Percentiles rank a stretch among this genome's conserved stretches.
phyloP scores from a whole-genome alignment of 2,329 filamentous ascomycete genomes.

The Periconia macrospinosa region DNA sequence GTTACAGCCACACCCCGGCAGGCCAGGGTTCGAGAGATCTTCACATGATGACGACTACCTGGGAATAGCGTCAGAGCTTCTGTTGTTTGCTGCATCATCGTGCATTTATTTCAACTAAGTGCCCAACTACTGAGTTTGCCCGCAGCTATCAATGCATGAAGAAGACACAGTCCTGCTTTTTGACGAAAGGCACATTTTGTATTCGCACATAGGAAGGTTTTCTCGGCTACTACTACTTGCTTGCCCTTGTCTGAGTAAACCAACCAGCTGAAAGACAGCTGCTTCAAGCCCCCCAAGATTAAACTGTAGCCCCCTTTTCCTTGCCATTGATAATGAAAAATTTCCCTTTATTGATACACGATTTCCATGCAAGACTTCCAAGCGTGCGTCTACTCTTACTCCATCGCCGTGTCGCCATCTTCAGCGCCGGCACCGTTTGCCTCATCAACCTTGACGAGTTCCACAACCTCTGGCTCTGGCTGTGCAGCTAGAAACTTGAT shows the following conservation, averaged over 20 bases:
- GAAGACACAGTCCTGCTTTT: too few relatives aligned
- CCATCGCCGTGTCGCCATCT: slow-evolving; percentile 13
- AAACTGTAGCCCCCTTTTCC: too few relatives aligned
- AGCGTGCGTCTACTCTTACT: not conserved
- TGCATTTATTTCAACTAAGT: slow-evolving; percentile 11
- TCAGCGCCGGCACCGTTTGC: slow-evolving; percentile 19
- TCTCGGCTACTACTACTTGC: too few relatives aligned
- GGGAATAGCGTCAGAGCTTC: slow-evolving; percentile 8
- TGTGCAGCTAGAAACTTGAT: slow-evolving; percentile 38
- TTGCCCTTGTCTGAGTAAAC: too few relatives aligned
- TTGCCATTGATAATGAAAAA: too few relatives aligned
- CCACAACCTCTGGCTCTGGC: slow-evolving; percentile 23
- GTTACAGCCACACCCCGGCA: slow-evolving; percentile 6
- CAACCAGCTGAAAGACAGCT: too few relatives aligned
- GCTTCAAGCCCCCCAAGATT: too few relatives aligned
- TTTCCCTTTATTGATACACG: too few relatives aligned
- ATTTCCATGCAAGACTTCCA: not conserved
- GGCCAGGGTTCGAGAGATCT: slow-evolving; percentile 12
- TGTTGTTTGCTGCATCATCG: slow-evolving; percentile 11
- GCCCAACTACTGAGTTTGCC: too few relatives aligned
- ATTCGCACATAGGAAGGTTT: too few relatives aligned
- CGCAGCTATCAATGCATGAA: too few relatives aligned
- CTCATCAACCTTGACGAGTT: slow-evolving; percentile 19
- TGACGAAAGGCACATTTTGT: too few relatives aligned
- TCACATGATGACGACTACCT: slow-evolving; percentile 16